phyloP scores from a whole-genome alignment of 2,329 filamentous ascomycete species.

The Nigrospora sphaerica region DNA sequence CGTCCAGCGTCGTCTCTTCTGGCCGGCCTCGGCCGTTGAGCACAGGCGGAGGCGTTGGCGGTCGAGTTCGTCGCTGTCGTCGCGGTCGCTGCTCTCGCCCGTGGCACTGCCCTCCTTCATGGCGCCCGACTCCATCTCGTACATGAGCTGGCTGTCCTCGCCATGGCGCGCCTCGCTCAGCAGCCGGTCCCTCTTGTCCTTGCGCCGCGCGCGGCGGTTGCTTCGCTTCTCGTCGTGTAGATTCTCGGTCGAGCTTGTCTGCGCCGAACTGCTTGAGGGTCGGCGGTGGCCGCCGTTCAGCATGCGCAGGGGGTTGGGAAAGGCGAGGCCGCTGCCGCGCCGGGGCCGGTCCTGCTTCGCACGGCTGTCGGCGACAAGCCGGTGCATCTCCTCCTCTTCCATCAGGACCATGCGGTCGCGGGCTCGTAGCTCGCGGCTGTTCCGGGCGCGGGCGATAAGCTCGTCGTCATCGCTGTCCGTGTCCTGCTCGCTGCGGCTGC shows the following conservation, averaged over 20 bases:
- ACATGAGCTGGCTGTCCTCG: conserved; percentile 73
- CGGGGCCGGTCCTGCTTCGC: conserved; percentile 30
- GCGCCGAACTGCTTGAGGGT: conserved; percentile 30
- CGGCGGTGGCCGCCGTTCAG: conserved; percentile 28
- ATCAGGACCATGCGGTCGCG: conserved; percentile 65
- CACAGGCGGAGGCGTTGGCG: conserved; percentile 42
- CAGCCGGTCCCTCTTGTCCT: conserved; percentile 45
- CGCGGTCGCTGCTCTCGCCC: conserved; percentile 53
- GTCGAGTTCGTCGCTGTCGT: conserved; percentile 53
- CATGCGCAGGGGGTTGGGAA: conserved; percentile 41
- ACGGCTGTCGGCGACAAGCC: conserved; percentile 47
- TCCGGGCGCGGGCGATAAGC: conserved; percentile 56
- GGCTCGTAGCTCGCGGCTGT: conserved; percentile 61
- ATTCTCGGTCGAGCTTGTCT: conserved; percentile 38
- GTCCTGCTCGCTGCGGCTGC: conserved; percentile 59
- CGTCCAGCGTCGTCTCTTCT: conserved; percentile 45
- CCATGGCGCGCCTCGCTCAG: conserved; percentile 48
- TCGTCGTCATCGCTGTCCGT: conserved; percentile 72
- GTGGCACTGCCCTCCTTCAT: conserved; percentile 60
- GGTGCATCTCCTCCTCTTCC: conserved; percentile 67
- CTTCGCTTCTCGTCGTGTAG: conserved; percentile 42
- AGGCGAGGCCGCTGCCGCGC: conserved; percentile 42
- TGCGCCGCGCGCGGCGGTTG: conserved; percentile 40
- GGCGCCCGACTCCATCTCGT: conserved; percentile 66
- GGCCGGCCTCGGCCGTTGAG: conserved; percentile 34